These are phyloP conservation scores for Xylariaceae sp. DNA, from an alignment of 2,329 filamentous ascomycete genomes.

Conservation along the genomic window DNA sequence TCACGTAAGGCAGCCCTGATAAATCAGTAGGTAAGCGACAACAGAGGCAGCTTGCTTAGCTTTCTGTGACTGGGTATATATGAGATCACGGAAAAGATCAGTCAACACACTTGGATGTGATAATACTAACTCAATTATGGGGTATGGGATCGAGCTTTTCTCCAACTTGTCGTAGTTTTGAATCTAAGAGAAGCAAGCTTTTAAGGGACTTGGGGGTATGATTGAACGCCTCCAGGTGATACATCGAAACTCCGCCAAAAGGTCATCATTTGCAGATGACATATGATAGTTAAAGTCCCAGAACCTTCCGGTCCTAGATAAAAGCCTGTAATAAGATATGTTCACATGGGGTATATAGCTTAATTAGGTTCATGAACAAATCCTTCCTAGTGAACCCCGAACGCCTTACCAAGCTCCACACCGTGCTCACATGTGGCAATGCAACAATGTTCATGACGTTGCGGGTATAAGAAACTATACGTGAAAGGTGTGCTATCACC, in stretches of 20 bases:
- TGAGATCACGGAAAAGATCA: no score
- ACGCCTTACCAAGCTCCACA: conserved; percentile 5
- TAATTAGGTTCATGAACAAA: conserved; percentile 18
- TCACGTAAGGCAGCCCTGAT: no score
- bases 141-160: no score
- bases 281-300: conserved; percentile 7
- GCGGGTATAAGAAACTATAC: conserved; percentile 6
- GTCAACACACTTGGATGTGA: no score
- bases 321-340: conserved; percentile 15
- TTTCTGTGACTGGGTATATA: no score
- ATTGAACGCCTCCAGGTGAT: conserved; percentile 13
- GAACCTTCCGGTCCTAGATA: conserved; percentile 8
- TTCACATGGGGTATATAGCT: conserved; percentile 22
- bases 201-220: conserved; percentile 12
- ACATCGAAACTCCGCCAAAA: conserved; percentile 11
- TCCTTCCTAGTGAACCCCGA: conserved; percentile 11
- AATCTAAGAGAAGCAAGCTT: no score
- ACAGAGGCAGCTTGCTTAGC: no score
- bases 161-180: no score
- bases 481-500: conserved; percentile 1
- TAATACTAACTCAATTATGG: no score
- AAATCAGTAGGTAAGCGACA: no score
- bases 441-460: conserved; percentile 12
- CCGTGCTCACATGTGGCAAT: conserved; percentile 3
- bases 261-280: conserved; percentile 5